A percentile compares a stretch with the other conserved stretches of the same genome.
Evolutionary conservation across 2,329 filamentous ascomycete genomes (phyloP).

Genomic region (Venturia asperata): DNA sequence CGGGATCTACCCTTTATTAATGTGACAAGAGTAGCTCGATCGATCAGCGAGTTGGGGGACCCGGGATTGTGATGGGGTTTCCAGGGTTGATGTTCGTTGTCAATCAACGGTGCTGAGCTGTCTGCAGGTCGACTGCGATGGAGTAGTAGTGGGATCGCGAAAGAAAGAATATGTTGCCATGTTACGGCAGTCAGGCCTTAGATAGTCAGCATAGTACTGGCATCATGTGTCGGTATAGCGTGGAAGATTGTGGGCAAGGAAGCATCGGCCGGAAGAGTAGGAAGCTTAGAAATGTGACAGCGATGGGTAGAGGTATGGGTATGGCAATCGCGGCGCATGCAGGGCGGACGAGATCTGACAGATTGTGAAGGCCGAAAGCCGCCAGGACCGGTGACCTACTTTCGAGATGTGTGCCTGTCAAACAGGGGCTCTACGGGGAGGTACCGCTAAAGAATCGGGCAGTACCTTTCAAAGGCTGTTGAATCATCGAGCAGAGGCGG

Average conservation of each 20-base stretch:
- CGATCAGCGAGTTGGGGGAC: neutral
- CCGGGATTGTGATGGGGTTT: neutral
- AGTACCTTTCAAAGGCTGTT: neutral
- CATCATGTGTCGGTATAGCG: neutral
- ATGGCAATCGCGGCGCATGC: neutral
- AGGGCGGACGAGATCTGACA: slow-evolving; percentile 6
- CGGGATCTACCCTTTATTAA: slow-evolving; percentile 6
- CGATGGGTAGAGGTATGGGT: neutral
- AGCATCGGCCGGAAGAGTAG: slow-evolving; percentile 1
- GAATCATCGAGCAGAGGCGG: neutral
- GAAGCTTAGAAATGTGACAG: slow-evolving; percentile 8
- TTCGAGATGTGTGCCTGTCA: neutral
- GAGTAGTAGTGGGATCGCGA: neutral
- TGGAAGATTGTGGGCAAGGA: neutral
- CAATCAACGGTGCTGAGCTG: slow-evolving; percentile 11
- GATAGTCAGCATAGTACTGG: neutral
- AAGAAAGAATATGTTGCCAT: neutral
- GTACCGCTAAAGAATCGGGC: neutral
- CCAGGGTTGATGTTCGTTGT: neutral
- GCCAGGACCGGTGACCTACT: neutral
- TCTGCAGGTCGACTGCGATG: neutral
- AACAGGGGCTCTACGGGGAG: neutral
- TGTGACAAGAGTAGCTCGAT: neutral
- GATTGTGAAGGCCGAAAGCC: neutral
- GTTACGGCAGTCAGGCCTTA: neutral